These are phyloP conservation scores for Chenopodium album DNA, from an alignment of 148 eudicot genomes.

Conservation along the genomic window DNA sequence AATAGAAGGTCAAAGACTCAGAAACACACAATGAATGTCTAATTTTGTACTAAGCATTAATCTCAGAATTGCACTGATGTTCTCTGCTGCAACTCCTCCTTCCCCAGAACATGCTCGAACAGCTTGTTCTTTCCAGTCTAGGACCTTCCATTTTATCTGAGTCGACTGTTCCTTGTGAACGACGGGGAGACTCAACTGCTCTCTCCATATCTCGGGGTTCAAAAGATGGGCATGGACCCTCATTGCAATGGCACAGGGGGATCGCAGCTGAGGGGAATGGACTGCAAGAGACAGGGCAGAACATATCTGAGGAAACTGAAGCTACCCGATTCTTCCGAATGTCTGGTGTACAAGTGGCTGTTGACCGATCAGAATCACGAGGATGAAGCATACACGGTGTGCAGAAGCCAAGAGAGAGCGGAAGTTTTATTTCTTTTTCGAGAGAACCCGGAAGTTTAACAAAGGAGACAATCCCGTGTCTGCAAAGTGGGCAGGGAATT, in stretches of 20 bases:
- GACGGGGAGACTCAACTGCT: constrained; percentile 59
- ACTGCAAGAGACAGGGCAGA: constrained; percentile 90
- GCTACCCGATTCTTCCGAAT: constrained; percentile 62
- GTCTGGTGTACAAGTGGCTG: constrained; percentile 46
- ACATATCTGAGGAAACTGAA: constrained; percentile 74
- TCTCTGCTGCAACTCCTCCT: constrained; percentile 93
- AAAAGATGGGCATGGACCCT: constrained; percentile 75
- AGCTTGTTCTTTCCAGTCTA: constrained; percentile 69
- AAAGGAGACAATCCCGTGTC: constrained; percentile 70
- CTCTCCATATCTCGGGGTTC: constrained; percentile 54
- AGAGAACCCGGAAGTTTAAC: constrained; percentile 63
- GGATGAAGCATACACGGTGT: constrained; percentile 91
- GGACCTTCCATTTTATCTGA: constrained; percentile 58
- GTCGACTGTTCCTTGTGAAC: constrained; percentile 46
- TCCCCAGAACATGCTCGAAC: constrained; percentile 92
- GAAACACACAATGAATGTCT: neutral
- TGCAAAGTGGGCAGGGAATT: constrained; percentile 90
- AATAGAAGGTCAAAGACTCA: neutral
- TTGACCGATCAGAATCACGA: constrained; percentile 52
- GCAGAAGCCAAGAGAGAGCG: constrained; percentile 71
- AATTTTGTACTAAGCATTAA: constrained; percentile 44
- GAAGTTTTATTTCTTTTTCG: constrained; percentile 58
- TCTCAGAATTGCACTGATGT: constrained; percentile 86
- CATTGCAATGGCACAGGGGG: constrained; percentile 80
- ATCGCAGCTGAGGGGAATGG: constrained; percentile 82